phyloP scores from a whole-genome alignment of 768 basidiomycete species.

The Russula earlei region DNA sequence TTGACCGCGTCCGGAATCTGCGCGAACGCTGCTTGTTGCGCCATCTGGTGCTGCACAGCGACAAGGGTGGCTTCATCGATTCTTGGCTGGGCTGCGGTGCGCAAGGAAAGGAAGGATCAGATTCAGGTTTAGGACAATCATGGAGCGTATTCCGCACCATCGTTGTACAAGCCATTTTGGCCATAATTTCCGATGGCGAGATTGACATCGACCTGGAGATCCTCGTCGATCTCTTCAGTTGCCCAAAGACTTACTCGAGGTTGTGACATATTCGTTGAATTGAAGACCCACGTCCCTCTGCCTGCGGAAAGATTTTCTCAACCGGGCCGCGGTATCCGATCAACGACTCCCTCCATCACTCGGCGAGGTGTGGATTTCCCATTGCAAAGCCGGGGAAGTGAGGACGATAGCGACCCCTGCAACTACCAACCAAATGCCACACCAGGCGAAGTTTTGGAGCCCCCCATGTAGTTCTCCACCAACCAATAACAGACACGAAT shows the following conservation, averaged over 20 bases:
- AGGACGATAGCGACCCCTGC: too few relatives aligned
- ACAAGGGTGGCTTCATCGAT: slow-evolving; percentile 62
- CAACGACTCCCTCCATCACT: too few relatives aligned
- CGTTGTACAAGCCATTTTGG: slow-evolving; percentile 59
- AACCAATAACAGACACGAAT: too few relatives aligned
- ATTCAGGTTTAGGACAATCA: background rate
- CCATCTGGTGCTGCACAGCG: slow-evolving; percentile 77
- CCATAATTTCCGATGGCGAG: slow-evolving; percentile 61
- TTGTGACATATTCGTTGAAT: slow-evolving; percentile 37
- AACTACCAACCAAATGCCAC: too few relatives aligned
- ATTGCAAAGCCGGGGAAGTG: too few relatives aligned
- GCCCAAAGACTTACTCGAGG: slow-evolving; percentile 67
- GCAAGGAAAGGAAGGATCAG: background rate
- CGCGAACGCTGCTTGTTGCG: slow-evolving; percentile 71
- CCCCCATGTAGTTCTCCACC: too few relatives aligned
- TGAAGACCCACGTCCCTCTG: too few relatives aligned
- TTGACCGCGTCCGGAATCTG: slow-evolving; percentile 86
- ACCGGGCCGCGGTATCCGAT: slow-evolving; percentile 4
- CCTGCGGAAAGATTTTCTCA: background rate
- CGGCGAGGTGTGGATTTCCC: too few relatives aligned
- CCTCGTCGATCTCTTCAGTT: slow-evolving; percentile 77
- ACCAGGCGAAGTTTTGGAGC: too few relatives aligned
- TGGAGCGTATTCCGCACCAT: slow-evolving; percentile 33
- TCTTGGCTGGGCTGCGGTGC: slow-evolving; percentile 40
- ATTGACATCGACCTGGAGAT: slow-evolving; percentile 55